A percentile compares a stretch with the other conserved stretches of the same genome.
Evolutionary conservation across 2,329 filamentous ascomycete genomes (phyloP).

Genomic region (Magnaporthiopsis incrustans): DNA sequence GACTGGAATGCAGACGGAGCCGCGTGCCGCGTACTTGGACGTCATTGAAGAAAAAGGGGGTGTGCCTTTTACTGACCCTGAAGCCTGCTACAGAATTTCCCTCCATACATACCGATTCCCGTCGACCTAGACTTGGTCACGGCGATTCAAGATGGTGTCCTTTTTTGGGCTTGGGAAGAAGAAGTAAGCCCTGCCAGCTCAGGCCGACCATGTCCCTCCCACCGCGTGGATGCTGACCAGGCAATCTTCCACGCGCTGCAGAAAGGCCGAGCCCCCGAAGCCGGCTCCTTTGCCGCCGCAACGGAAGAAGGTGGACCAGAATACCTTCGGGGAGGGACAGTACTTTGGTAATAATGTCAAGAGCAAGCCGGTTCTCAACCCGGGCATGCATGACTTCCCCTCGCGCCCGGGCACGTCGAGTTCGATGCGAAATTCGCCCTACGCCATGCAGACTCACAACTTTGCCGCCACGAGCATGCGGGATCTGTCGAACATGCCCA

Average conservation of each 20-base stretch:
- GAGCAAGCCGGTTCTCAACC: constrained; percentile 23
- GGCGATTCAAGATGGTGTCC: constrained; percentile 40
- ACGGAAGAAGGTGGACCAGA: constrained; percentile 26
- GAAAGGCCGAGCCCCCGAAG: background rate
- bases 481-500: constrained; percentile 27
- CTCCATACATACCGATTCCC: background rate
- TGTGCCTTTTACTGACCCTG: background rate
- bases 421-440: constrained; percentile 22
- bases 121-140: background rate
- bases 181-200: constrained; percentile 34
- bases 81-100: background rate
- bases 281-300: constrained; percentile 12
- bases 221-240: background rate
- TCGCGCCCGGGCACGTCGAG: constrained; percentile 33
- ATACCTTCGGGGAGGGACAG: constrained; percentile 25
- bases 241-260: constrained; percentile 5
- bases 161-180: constrained; percentile 53
- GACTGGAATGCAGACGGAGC: background rate
- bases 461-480: constrained; percentile 36
- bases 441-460: constrained; percentile 27
- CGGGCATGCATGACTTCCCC: constrained; percentile 18
- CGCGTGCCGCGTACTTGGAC: background rate
- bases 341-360: constrained; percentile 26
- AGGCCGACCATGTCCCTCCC: background rate
- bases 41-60: background rate